phyloP scores from a whole-genome alignment of 345 rosid species.

The Eucalyptus erythrocorys region DNA sequence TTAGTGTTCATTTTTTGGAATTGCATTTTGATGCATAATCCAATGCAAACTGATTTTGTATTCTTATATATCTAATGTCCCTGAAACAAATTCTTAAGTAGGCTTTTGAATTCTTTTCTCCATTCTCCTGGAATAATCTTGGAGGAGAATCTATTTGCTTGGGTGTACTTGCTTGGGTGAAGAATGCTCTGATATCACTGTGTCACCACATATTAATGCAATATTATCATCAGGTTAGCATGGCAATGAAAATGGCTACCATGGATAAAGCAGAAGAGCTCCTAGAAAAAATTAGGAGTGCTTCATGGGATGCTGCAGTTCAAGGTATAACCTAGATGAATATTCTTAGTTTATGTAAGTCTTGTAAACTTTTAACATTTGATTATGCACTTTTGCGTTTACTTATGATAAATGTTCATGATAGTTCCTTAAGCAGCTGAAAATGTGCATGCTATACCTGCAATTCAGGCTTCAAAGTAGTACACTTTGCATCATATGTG shows the following conservation, averaged over 20 bases:
- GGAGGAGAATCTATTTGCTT: neutral
- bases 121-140: neutral
- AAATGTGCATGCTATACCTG: neutral
- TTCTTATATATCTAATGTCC: neutral
- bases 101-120: neutral
- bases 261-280: slow-evolving; percentile 75
- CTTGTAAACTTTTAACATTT: neutral
- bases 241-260: slow-evolving; percentile 95
- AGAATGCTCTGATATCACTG: neutral
- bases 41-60: neutral
- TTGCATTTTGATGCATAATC: neutral
- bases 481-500: neutral
- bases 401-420: neutral
- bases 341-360: neutral
- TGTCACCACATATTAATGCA: neutral
- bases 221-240: slow-evolving; percentile 51
- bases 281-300: slow-evolving; percentile 69
- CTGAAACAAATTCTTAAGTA: neutral
- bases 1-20: neutral
- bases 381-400: neutral
- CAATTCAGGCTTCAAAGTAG: neutral
- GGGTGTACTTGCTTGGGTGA: neutral
- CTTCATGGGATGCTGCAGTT: slow-evolving; percentile 86
- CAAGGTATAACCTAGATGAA: slow-evolving; percentile 36
- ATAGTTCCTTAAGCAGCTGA: neutral